phyloP scores from a whole-genome alignment of 2,329 filamentous ascomycete species.

The Gnomoniopsis sp. region DNA sequence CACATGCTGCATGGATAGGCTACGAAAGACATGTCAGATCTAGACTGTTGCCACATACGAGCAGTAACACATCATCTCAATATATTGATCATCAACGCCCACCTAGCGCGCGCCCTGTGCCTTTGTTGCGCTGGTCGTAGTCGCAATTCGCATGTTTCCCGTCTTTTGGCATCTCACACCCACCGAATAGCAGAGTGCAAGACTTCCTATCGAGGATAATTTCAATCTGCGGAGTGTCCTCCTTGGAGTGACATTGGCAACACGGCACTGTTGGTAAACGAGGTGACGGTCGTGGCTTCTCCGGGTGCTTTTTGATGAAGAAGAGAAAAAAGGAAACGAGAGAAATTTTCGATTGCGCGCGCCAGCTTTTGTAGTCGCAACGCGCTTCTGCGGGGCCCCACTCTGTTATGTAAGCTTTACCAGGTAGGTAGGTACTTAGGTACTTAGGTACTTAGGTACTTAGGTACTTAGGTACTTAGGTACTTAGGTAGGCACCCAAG shows the following conservation, averaged over 20 bases:
- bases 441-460: too few species aligned
- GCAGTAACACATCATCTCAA: background rate
- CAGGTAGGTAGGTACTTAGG: too few species aligned
- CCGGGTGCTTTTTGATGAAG: conserved; percentile 61
- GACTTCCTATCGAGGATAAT: conserved; percentile 60
- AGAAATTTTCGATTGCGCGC: conserved; percentile 27
- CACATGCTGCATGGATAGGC: background rate
- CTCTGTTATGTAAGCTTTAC: background rate
- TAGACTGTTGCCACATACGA: background rate
- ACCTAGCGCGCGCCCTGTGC: background rate
- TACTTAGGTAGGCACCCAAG: too few species aligned
- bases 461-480: too few species aligned
- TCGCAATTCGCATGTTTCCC: conserved; percentile 45
- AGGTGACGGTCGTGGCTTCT: conserved; percentile 63
- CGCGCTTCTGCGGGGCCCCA: background rate
- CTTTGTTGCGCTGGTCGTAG: background rate
- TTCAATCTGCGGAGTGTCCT: conserved; percentile 56
- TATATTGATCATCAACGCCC: background rate
- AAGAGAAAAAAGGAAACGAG: conserved; percentile 41
- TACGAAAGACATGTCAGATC: background rate
- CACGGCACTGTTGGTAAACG: conserved; percentile 55
- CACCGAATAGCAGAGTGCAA: conserved; percentile 45
- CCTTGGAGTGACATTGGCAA: conserved; percentile 51
- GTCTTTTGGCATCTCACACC: conserved; percentile 58
- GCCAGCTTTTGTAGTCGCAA: conserved; percentile 16